A percentile compares a stretch with the other conserved stretches of the same genome.
These are phyloP conservation scores for Metschnikowia proteae DNA, from an alignment of 805 yeast genomes.

Conservation along the genomic window DNA sequence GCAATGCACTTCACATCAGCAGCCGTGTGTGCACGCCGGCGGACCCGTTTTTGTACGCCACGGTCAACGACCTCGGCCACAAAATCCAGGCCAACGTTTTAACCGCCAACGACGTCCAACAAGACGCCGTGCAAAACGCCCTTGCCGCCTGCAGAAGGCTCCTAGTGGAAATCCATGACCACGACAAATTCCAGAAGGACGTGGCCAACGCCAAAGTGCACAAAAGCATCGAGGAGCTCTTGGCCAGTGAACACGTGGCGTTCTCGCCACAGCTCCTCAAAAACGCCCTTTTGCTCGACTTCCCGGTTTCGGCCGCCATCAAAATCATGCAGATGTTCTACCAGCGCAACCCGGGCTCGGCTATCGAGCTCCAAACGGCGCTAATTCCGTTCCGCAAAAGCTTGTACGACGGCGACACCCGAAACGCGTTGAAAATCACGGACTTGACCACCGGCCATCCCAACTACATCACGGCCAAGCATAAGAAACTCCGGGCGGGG, in stretches of 20 bases:
- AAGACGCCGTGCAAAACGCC: constrained; percentile 17
- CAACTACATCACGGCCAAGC: constrained; percentile 40
- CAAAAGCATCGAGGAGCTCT: constrained; percentile 20
- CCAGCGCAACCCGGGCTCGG: constrained; percentile 22
- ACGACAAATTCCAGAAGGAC: constrained; percentile 24
- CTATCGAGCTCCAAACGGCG: constrained; percentile 39
- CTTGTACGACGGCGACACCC: constrained; percentile 55
- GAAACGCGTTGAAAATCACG: constrained; percentile 52
- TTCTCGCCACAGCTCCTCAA: constrained; percentile 26
- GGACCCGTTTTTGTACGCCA: constrained; percentile 13
- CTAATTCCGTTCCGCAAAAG: constrained; percentile 62
- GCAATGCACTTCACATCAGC: neutral
- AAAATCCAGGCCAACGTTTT: constrained; percentile 10
- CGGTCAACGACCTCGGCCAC: constrained; percentile 11
- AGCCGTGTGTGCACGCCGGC: neutral
- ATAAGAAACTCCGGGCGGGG: constrained; percentile 30
- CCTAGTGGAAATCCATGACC: constrained; percentile 17
- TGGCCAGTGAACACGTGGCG: constrained; percentile 18
- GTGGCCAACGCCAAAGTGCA: constrained; percentile 21
- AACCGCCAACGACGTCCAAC: constrained; percentile 2
- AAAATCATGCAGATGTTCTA: constrained; percentile 25
- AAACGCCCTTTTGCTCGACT: constrained; percentile 28
- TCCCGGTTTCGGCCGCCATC: constrained; percentile 30
- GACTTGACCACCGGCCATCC: constrained; percentile 59
- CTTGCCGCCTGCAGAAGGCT: constrained; percentile 23